Base-by-base conservation (phyloP, 805 yeast genomes). In the Vanderwaltozyma tropicalis region DNA sequence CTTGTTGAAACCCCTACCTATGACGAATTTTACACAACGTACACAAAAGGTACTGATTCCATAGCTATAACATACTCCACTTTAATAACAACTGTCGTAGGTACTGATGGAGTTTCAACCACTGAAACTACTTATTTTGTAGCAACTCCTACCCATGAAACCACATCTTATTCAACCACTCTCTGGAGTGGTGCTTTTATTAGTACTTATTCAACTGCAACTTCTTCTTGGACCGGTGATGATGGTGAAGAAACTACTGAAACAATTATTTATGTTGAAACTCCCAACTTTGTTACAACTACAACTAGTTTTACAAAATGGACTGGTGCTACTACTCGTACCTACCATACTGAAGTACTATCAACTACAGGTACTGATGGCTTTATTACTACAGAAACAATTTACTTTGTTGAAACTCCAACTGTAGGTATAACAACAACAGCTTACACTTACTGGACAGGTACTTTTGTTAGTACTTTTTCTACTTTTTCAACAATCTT, bases 91-190 rank as follows among this genome's bases (percentile, higher is more conserved):
- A 33, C 37, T 25, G 18, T 6, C 2, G 34, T 27, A 20, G 44
- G 41, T 19, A 28, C 35, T 13, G 40, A 37, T 25, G 40, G 42
- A 5, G 26, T 21, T 13, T 28, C 18, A 14, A 35, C 38, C n/a
- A 35, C 34, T 11, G 38, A 35, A 35, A 35, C 38, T 17, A 35
- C 30, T 12, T 35, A 30, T 18, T 17, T 30, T 17, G 18, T 35
- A 3, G 17, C 29, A 20, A 35, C 38, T 5, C 38, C 38, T 17
- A 32, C 28, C 14, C 31, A 16, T 11, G 31, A 27, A 28, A 19
- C 27, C 10, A 32, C 35, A 4, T 14, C 26, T 14, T 27, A 19
- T 11, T 11, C 37, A 9, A 27, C 31, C 6, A n/a, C n/a, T n/a
- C n/a, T n/a, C n/a, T 32, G 35, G 35, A 25, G 22, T 3, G 35